Conservation (phyloP, 495 filamentous ascomycete species). For the Zalerion maritima region DNA sequence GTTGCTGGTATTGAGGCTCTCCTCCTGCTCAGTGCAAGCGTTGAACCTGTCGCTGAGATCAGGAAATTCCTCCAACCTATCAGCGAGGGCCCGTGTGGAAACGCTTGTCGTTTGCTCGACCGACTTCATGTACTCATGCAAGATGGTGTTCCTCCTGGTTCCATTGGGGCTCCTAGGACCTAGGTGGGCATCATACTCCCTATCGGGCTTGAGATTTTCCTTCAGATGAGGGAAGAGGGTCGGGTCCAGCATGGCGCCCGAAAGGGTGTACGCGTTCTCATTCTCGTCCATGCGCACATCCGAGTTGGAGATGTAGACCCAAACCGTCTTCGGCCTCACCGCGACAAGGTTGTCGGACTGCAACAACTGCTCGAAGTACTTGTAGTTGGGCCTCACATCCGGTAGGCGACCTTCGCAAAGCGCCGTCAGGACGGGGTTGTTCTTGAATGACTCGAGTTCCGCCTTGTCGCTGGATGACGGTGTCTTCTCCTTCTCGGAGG, state of each 20-base stretch:
- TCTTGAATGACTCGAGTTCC: slow-evolving; percentile 35
- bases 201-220: slow-evolving; percentile 26
- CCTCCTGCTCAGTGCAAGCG: slow-evolving; percentile 10
- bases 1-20: slow-evolving; percentile 9
- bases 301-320: slow-evolving; percentile 30
- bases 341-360: slow-evolving; percentile 24
- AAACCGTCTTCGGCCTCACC: slow-evolving; percentile 26
- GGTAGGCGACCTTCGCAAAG: slow-evolving; percentile 31
- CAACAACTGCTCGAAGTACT: slow-evolving; percentile 31
- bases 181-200: slow-evolving; percentile 18
- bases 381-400: slow-evolving; percentile 34
- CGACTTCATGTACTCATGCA: slow-evolving; percentile 33
- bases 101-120: slow-evolving; percentile 26
- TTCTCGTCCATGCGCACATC: slow-evolving; percentile 22
- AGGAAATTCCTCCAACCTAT: slow-evolving; percentile 27
- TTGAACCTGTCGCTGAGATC: slow-evolving; percentile 27
- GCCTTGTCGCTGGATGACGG: slow-evolving; percentile 13
- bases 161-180: no score
- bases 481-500: slow-evolving; percentile 15
- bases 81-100: no score
- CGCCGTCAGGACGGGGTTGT: slow-evolving; percentile 35
- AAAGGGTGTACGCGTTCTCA: slow-evolving; percentile 16
- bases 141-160: slow-evolving; percentile 15
- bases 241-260: slow-evolving; percentile 20
- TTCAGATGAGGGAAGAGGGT: slow-evolving; percentile 31